Evolutionary conservation across 2,329 filamentous ascomycete species (phyloP).

Genomic region (Curvularia lunata): DNA sequence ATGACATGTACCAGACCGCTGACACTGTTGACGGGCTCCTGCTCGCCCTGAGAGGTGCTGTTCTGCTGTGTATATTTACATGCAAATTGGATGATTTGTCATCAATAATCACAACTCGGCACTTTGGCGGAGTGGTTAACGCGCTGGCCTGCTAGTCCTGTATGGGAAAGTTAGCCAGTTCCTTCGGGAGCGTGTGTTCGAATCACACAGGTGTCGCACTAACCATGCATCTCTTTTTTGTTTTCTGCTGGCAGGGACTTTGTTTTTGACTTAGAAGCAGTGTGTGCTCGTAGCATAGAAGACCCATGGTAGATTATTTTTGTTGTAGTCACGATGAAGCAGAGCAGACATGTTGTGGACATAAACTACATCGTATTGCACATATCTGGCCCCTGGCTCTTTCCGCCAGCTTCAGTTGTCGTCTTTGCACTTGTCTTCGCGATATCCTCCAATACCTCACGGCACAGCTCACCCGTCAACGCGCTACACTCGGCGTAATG

Average conservation of each 20-base stretch:
- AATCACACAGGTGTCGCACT: constrained; percentile 37
- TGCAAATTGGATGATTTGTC: not conserved
- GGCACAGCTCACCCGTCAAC: constrained; percentile 64
- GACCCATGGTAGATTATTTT: not conserved
- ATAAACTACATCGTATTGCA: constrained; percentile 16
- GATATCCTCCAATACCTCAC: constrained; percentile 66
- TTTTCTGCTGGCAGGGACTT: too few relatives aligned
- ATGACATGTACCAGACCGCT: not conserved
- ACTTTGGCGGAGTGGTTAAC: constrained; percentile 32
- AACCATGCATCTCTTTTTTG: constrained; percentile 15
- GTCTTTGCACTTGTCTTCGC: constrained; percentile 64
- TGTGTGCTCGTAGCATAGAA: not conserved
- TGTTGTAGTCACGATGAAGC: not conserved
- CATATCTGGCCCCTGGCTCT: constrained; percentile 49
- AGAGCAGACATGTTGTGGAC: not conserved
- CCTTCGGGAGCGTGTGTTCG: constrained; percentile 40
- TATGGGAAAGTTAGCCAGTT: constrained; percentile 31
- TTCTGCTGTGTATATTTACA: not conserved
- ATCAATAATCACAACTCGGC: constrained; percentile 8
- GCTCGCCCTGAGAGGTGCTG: not conserved
- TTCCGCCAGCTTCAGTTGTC: constrained; percentile 61
- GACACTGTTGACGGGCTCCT: not conserved
- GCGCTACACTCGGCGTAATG: constrained; percentile 69
- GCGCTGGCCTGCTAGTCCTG: constrained; percentile 36
- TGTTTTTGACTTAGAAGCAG: not conserved